Base-by-base conservation (phyloP, 768 basidiomycete genomes). In the Xerocomellus chrysenteron region DNA sequence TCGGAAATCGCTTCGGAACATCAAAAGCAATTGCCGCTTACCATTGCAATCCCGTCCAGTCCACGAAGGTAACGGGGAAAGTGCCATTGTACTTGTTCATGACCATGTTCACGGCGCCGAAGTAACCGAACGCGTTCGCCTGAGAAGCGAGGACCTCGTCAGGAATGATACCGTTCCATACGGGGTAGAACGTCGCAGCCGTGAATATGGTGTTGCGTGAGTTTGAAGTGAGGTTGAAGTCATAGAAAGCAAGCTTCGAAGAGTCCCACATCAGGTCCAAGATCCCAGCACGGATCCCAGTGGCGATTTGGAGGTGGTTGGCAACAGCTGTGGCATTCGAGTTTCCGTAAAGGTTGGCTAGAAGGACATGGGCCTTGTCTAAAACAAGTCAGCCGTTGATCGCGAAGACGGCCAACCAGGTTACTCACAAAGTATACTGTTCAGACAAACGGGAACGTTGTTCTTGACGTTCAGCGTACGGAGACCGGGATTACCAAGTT, bases 241-340 rank as follows among this genome's bases (percentile, higher is more conserved):
- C 94, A 65, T 95, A 95, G 73, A 95, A 96, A 0, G 88, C 88
- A n/a, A 92, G 76, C 76, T 89, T 90, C 9, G 76, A 72, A 0
- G 83, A 61, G 66, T 96, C 90, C 94, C 94, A 97, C 72, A 84
- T 77, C 10, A 97, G 81, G 68, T 98, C 95, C 36, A 97, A 75
- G 57, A 97, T 83, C 1, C 86, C 94, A 21, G 73, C 77, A 55
- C 83, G 82, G 42, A 92, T 73, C 9, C 74, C 71, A 0, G 78
- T 70, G 0, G 93, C 92, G 3, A 80, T 77, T 24, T 76, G 63
- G 17, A 70, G 75, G 65, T 94, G 92, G 28, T 73, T 68, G 3
- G 73, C 65, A 0, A 78, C 79, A 5, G 78, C 76, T 0, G 74
- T 69, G 0, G 65, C 53, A 44, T 86, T 80, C 10, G 78, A 70